phyloP scores from a whole-genome alignment of 2,329 filamentous ascomycete genomes.

The Colletotrichum higginsianum region DNA sequence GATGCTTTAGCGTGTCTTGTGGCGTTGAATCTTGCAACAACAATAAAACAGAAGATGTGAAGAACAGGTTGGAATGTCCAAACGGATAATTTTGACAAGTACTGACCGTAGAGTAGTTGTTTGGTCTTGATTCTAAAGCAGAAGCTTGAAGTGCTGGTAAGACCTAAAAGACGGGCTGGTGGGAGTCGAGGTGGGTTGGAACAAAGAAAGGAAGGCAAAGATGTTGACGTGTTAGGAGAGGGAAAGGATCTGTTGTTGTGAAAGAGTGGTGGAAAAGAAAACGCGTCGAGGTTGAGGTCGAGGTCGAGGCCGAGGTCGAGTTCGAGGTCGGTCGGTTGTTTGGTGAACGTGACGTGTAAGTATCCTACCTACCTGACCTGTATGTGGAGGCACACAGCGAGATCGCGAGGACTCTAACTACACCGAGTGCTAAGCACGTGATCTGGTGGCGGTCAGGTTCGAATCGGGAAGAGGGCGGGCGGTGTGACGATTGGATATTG shows the following conservation, averaged over 20 bases:
- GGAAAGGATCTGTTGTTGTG: background rate
- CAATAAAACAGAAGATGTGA: background rate
- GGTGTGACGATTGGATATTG: background rate
- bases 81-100: background rate
- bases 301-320: too few species aligned
- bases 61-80: too few species aligned
- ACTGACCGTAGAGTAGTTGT: background rate
- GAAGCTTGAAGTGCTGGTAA: background rate
- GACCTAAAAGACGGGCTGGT: too few species aligned
- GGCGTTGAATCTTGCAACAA: background rate
- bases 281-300: background rate
- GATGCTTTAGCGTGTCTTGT: background rate
- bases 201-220: background rate
- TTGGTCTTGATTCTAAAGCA: background rate
- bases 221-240: background rate
- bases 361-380: background rate
- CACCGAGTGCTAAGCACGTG: background rate
- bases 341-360: background rate
- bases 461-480: background rate
- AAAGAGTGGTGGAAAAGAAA: background rate
- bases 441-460: background rate
- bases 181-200: background rate
- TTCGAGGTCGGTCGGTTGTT: background rate
- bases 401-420: background rate
- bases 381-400: background rate